Evolutionary conservation across 345 rosid genomes (phyloP).

Genomic region (Ailanthus altissimus): DNA sequence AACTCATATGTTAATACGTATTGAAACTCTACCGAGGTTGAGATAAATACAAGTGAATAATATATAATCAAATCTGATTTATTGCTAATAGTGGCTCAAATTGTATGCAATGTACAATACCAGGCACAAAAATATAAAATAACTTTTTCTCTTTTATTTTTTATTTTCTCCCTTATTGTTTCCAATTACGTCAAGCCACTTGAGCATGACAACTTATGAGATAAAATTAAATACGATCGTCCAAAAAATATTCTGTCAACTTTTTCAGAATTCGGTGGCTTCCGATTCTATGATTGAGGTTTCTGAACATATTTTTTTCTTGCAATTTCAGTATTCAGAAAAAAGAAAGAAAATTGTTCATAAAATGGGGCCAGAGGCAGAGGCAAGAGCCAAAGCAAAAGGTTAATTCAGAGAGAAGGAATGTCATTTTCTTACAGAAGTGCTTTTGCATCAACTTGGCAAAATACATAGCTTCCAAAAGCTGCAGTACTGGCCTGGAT

Average conservation of each 20-base stretch:
- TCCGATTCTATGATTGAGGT: not conserved
- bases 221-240: not conserved
- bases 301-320: not conserved
- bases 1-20: too few relatives aligned
- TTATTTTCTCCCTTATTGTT: not conserved
- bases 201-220: not conserved
- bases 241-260: not conserved
- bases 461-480: constrained; percentile 13
- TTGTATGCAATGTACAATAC: too few relatives aligned
- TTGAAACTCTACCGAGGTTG: too few relatives aligned
- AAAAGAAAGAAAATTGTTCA: not conserved
- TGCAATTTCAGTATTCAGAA: not conserved
- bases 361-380: not conserved
- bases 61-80: too few relatives aligned
- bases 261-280: not conserved
- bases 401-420: not conserved
- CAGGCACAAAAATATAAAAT: too few relatives aligned
- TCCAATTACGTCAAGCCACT: not conserved
- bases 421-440: constrained; percentile 8
- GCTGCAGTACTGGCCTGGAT: not conserved
- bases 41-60: too few relatives aligned
- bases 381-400: constrained; percentile 1
- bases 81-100: too few relatives aligned
- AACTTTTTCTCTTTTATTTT: not conserved
- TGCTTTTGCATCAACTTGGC: not conserved